These are phyloP conservation scores for Camellia sinensis DNA, from an alignment of 148 eudicot species.

Conservation along the genomic window DNA sequence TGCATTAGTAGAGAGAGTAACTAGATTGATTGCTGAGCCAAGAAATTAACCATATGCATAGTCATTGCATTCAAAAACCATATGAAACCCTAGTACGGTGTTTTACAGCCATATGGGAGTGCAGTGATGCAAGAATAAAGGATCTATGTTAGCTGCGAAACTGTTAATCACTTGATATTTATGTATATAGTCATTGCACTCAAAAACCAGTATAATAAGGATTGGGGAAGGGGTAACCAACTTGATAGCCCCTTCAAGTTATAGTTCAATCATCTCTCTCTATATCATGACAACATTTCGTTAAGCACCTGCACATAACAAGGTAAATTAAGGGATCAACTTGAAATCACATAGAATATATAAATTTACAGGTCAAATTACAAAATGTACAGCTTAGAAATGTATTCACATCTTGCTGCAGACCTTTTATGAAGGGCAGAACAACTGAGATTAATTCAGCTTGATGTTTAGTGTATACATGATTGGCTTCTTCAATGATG, in stretches of 20 bases:
- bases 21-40: no score
- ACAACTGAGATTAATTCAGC: conserved; percentile 49
- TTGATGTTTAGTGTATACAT: conserved; percentile 54
- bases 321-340: neutral
- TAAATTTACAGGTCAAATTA: neutral
- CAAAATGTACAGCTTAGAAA: neutral
- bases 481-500: conserved; percentile 69
- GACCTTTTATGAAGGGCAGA: conserved; percentile 57
- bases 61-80: no score
- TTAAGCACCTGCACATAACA: conserved; percentile 18
- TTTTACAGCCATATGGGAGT: no score
- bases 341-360: neutral
- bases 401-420: conserved; percentile 28
- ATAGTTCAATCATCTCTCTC: conserved; percentile 11
- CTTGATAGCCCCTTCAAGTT: neutral
- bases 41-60: no score
- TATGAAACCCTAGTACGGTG: no score
- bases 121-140: no score
- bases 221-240: neutral
- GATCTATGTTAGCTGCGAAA: neutral
- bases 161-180: neutral
- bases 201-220: neutral
- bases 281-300: neutral
- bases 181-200: neutral
- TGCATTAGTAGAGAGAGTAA: no score